Evolutionary conservation across 805 yeast genomes (phyloP), one percentile per base, ranked within the genome.

Genomic region (Candida boidinii): DNA sequence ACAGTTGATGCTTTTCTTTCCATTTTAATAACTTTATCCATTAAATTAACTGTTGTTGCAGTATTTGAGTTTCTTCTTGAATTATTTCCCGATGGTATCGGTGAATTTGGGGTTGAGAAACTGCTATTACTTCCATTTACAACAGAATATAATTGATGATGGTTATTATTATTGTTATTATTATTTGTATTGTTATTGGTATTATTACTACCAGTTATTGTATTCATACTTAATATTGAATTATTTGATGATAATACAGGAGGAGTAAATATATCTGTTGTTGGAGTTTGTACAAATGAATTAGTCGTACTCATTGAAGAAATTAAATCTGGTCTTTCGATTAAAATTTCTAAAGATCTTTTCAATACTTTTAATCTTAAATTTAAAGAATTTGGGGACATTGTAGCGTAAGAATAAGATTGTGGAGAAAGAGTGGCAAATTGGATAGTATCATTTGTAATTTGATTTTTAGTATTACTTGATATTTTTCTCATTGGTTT

Each of bases 351-450:
- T 33, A 85, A 56, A 5, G 94, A 80, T 43, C 92, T 60, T 48
- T 78, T 82, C 44, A 85, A 60, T 12, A 83, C 87, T 35, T 77
- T 77, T 39, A 85, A 56, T 35, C 95, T 62, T 30, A 83, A 70
- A 0, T 92, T 84, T 35, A 85, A 55, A 1, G 94, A 79, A 49
- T 82, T 81, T 8, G 88, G 92, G 1, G 90, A 78, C 35, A 84
- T 58, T 34, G 81, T 83, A 3, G 92, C 85, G 51, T 85, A 85
- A 0, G 94, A 83, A 49, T 81, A 85, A 2, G 94, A 81, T 51
- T 82, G 88, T 1, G 92, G 73, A 10, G 92, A 81, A 44, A 81
- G 87, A 17, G 76, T 74, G 5, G 90, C 86, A 48, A 84, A 79
- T 39, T 66, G 69, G 25, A 77, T 50, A 14, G 81, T 63, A 34